Conservation (phyloP, 1,139 yeast species). For the Candida mesenterica region DNA sequence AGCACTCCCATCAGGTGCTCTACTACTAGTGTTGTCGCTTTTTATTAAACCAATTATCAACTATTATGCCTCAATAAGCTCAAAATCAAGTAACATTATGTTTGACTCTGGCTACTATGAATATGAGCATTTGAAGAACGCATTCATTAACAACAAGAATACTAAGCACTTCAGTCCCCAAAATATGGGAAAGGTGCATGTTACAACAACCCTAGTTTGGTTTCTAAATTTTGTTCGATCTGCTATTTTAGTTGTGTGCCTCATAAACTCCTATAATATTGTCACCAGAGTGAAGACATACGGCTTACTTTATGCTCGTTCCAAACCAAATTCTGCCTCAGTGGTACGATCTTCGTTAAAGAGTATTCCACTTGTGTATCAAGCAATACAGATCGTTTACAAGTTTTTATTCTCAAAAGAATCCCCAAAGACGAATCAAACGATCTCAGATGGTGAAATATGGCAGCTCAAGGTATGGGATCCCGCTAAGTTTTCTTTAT, state of each 20-base stretch:
- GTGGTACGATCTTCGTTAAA: slow-evolving; percentile 25
- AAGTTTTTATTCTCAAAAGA: background rate
- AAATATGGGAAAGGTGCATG: slow-evolving; percentile 6
- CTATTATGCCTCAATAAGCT: slow-evolving; percentile 21
- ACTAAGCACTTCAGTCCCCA: slow-evolving; percentile 6
- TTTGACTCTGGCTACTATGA: slow-evolving; percentile 31
- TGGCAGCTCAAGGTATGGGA: slow-evolving; percentile 53
- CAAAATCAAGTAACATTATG: slow-evolving; percentile 23
- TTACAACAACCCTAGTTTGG: slow-evolving; percentile 21
- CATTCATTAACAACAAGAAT: slow-evolving; percentile 9
- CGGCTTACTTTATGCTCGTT: slow-evolving; percentile 36
- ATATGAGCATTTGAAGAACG: slow-evolving; percentile 32
- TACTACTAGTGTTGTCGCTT: slow-evolving; percentile 22
- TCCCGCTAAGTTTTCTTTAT: slow-evolving; percentile 23
- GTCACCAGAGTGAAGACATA: slow-evolving; percentile 35
- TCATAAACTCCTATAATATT: slow-evolving; percentile 32
- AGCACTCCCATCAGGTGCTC: slow-evolving; percentile 49
- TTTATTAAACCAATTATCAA: slow-evolving; percentile 19
- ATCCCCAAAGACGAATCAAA: background rate
- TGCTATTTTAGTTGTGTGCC: slow-evolving; percentile 18
- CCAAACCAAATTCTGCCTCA: slow-evolving; percentile 39
- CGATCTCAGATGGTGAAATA: slow-evolving; percentile 14
- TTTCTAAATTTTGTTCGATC: slow-evolving; percentile 17
- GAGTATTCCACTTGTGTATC: slow-evolving; percentile 9
- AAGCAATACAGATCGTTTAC: slow-evolving; percentile 4